Evolutionary conservation across 2,329 filamentous ascomycete genomes (phyloP).

Genomic region (Corinectria fuckeliana): DNA sequence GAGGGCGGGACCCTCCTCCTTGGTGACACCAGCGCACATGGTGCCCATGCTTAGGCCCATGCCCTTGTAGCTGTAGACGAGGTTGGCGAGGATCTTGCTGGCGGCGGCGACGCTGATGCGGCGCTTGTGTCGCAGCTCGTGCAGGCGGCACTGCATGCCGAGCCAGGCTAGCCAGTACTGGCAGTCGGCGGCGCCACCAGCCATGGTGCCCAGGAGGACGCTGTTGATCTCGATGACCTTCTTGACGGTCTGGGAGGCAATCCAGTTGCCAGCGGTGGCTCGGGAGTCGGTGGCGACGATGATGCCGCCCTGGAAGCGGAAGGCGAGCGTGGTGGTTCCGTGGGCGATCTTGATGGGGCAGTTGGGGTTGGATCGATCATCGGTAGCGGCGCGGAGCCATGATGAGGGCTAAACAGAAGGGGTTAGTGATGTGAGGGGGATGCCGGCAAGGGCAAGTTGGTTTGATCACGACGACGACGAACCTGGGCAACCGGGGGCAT

Average conservation of each 20-base stretch:
- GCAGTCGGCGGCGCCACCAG: slow-evolving; percentile 97
- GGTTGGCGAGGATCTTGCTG: slow-evolving; percentile 97
- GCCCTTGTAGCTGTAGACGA: slow-evolving; percentile 98
- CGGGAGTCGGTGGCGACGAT: slow-evolving; percentile 98
- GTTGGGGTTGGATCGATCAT: slow-evolving; percentile 94
- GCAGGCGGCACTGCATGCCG: slow-evolving; percentile 97
- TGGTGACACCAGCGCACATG: slow-evolving; percentile 97
- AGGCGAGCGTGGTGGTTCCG: slow-evolving; percentile 96
- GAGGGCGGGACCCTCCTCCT: slow-evolving; percentile 92
- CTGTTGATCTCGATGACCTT: slow-evolving; percentile 99
- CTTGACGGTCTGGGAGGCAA: slow-evolving; percentile 99
- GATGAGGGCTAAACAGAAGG: slow-evolving; percentile 71
- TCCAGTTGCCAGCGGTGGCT: slow-evolving; percentile 98
- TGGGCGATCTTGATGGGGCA: slow-evolving; percentile 99
- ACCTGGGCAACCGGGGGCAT: slow-evolving; percentile 93
- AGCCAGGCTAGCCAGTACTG: slow-evolving; percentile 99
- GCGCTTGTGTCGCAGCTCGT: slow-evolving; percentile 99
- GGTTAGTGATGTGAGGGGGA: slow-evolving; percentile 14
- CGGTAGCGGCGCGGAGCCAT: slow-evolving; percentile 95
- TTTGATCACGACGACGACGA: slow-evolving; percentile 45
- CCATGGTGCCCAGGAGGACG: slow-evolving; percentile 95
- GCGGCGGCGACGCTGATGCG: slow-evolving; percentile 97
- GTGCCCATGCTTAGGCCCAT: slow-evolving; percentile 99
- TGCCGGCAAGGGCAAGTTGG: not conserved
- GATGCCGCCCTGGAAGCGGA: slow-evolving; percentile 97